Percentiles rank a stretch among this genome's conserved stretches.
Evolutionary conservation across 192 early-diverging fungal species (phyloP).

Genomic region (Umbelopsis sp.): DNA sequence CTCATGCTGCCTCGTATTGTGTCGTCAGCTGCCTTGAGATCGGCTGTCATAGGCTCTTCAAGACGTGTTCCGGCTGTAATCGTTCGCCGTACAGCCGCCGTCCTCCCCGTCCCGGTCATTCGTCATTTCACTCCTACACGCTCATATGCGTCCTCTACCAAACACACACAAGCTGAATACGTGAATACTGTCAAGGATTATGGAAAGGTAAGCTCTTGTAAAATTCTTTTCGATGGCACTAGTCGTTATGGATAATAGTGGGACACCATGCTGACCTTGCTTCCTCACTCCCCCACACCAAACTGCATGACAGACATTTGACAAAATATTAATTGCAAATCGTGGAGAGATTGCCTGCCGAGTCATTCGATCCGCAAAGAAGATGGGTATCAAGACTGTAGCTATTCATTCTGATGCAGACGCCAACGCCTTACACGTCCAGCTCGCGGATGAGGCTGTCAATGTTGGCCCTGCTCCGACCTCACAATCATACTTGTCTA

Average conservation of each 20-base stretch:
- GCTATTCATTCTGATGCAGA: conserved; percentile 95
- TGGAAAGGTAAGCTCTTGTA: not conserved
- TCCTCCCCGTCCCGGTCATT: not conserved
- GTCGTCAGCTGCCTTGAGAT: conserved; percentile 9
- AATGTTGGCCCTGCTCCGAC: conserved; percentile 81
- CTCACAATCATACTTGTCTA: conserved; percentile 79
- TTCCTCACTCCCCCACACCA: too few relatives aligned
- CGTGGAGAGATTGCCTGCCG: conserved; percentile 95
- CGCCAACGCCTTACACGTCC: conserved; percentile 83
- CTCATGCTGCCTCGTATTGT: conserved; percentile 15
- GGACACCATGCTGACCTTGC: not conserved
- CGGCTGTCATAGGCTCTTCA: not conserved
- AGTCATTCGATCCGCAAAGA: conserved; percentile 88
- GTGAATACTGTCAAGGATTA: conserved; percentile 1
- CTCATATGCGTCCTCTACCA: conserved; percentile 1
- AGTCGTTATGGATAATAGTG: not conserved
- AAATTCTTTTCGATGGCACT: not conserved
- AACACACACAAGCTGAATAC: not conserved
- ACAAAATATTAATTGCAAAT: conserved; percentile 95
- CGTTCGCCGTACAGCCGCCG: not conserved
- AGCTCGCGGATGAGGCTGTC: conserved; percentile 86
- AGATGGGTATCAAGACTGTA: conserved; percentile 94
- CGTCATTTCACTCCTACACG: not conserved
- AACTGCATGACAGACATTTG: too few relatives aligned
- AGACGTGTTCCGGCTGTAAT: not conserved